Base-by-base conservation (phyloP, 305 asterid species). In the Fraxinus angustifolia region DNA sequence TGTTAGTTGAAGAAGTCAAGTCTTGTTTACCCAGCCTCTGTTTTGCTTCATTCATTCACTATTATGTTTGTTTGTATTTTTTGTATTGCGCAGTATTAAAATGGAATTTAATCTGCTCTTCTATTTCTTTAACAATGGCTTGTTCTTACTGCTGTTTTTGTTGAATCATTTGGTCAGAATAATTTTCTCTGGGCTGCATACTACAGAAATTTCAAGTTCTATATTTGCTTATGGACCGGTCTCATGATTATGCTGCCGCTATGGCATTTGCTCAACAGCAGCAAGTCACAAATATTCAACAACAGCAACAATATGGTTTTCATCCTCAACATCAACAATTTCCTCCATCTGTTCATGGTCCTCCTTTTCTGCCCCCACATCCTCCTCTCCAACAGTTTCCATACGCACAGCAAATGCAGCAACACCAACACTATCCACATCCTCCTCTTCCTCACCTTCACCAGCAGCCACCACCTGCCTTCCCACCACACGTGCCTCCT, bases 301-400 rank as follows among this genome's bases (percentile, higher is more conserved):
- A 87, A 86, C 98, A 92, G 77, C 95, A 90, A 76, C 97, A 86
- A 40, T 93, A 86, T 75, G 95, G 97, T 42, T 95, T 92, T 83
- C 99, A 91, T 84, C 95, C 98, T 8, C 99, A 93, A 65, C 97
- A 91, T 79, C 97, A 94, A 83, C 96, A 91, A 60, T 93, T 84
- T 85, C 94, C 98, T 77, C 96, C 97, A 56, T 84, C 97, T 34
- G 92, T 84, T 62, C 97, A 90, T 16, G 97, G 92, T 8, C 87
- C 96, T 71, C 97, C 97, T 33, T 95, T 91, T 85, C 40, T 91
- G 85, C 92, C 94, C 34, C 93, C 90, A 16, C 98, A 92, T 87
- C 94, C 96, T 83, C 80, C 97, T 79, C 89, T 89, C 50, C 98
- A 91, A 83, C 98, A 93, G 87, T 94, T 89, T 68, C 94, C 97